phyloP scores from a whole-genome alignment of 2,329 filamentous ascomycete species.

The Cyphellophora europaea region DNA sequence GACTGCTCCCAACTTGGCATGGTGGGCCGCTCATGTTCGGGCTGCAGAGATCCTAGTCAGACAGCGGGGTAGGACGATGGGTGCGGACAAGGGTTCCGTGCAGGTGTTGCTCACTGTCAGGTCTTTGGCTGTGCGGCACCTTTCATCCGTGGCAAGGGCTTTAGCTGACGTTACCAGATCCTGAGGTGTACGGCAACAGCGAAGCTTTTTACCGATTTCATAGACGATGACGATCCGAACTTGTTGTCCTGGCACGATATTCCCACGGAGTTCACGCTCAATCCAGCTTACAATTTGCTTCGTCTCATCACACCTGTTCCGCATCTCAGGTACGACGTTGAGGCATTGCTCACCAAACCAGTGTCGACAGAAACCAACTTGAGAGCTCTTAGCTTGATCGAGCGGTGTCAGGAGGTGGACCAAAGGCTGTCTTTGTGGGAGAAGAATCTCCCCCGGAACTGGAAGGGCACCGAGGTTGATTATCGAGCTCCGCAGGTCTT shows the following conservation, averaged over 20 bases:
- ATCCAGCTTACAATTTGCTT: background rate
- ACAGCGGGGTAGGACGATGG: background rate
- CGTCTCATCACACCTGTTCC: background rate
- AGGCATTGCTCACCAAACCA: background rate
- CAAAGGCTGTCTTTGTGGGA: background rate
- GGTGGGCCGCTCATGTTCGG: background rate
- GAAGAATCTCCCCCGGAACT: background rate
- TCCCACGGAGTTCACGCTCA: background rate
- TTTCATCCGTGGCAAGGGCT: too few species aligned
- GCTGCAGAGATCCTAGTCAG: background rate
- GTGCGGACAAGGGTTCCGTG: background rate
- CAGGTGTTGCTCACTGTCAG: background rate
- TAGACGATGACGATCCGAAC: slow-evolving; percentile 1
- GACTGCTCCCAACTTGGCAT: background rate
- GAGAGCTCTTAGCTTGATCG: background rate
- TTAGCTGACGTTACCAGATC: background rate
- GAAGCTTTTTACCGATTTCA: background rate
- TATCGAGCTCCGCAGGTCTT: background rate
- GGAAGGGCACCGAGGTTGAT: background rate
- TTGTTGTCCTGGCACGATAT: background rate
- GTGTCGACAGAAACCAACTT: too few species aligned
- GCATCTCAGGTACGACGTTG: background rate
- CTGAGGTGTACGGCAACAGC: background rate
- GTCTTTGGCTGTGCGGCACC: background rate
- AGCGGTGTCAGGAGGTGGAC: background rate